These are phyloP conservation scores for Aspergillus quadricinctus DNA, from an alignment of 2,329 filamentous ascomycete species.

Conservation along the genomic window DNA sequence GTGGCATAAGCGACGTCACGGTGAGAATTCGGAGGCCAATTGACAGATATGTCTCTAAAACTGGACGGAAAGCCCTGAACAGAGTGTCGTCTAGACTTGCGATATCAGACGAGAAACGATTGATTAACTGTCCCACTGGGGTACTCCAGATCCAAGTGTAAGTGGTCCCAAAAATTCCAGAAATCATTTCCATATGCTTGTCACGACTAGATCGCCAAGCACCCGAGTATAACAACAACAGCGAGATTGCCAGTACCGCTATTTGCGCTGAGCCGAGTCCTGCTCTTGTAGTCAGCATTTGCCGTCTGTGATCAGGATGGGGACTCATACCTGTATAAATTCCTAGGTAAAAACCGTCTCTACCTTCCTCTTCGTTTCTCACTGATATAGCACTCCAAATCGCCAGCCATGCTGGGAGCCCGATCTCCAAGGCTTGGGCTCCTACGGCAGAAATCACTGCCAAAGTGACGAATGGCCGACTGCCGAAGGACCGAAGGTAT, in stretches of 20 bases:
- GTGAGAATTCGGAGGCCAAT: slow-evolving; percentile 11
- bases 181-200: slow-evolving; percentile 7
- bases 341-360: not conserved
- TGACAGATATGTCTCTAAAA: slow-evolving; percentile 12
- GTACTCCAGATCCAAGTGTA: slow-evolving; percentile 13
- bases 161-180: slow-evolving; percentile 7
- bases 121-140: slow-evolving; percentile 10
- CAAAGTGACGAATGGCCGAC: slow-evolving; percentile 2
- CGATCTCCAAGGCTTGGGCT: slow-evolving; percentile 9
- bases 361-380: not conserved
- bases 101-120: slow-evolving; percentile 14
- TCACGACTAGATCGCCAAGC: slow-evolving; percentile 10
- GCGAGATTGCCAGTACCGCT: slow-evolving; percentile 5
- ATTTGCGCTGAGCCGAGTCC: slow-evolving; percentile 6
- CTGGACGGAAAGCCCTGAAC: slow-evolving; percentile 7
- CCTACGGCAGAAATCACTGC: not conserved
- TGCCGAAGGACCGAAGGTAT: slow-evolving; percentile 6
- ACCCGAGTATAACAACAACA: slow-evolving; percentile 7
- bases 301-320: not conserved
- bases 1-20: slow-evolving; percentile 9
- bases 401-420: slow-evolving; percentile 9
- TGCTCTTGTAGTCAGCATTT: not conserved
- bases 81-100: slow-evolving; percentile 10
- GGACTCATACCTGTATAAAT: not conserved
- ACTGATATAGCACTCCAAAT: slow-evolving; percentile 5